phyloP scores from a whole-genome alignment of 345 rosid species.

The rapeseed (Brassica napus) region DNA sequence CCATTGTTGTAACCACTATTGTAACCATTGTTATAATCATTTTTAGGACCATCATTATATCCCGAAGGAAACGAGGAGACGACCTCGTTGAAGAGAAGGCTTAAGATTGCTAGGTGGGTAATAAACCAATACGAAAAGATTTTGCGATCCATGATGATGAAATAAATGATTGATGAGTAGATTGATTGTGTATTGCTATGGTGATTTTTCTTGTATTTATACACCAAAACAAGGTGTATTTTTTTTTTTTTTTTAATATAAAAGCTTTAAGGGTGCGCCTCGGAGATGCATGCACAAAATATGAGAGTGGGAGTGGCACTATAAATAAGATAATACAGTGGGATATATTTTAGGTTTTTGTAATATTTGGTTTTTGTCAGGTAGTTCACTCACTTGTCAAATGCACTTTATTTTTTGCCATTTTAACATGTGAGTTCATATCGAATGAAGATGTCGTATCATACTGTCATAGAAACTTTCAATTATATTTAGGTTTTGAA shows the following conservation, averaged over 20 bases:
- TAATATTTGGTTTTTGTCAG: slow-evolving; percentile 23
- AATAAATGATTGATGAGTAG: slow-evolving; percentile 7
- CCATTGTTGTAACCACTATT: slow-evolving; percentile 27
- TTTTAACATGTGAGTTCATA: slow-evolving; percentile 26
- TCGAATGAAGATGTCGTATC: slow-evolving; percentile 10
- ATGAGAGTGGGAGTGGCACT: slow-evolving; percentile 39
- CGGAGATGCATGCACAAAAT: slow-evolving; percentile 36
- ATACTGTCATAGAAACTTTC: slow-evolving; percentile 3
- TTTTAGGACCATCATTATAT: slow-evolving; percentile 18
- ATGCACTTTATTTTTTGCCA: neutral
- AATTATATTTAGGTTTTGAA: slow-evolving; percentile 14
- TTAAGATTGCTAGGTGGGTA: slow-evolving; percentile 25
- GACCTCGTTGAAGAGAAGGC: slow-evolving; percentile 9
- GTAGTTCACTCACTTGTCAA: slow-evolving; percentile 31
- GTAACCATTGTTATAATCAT: slow-evolving; percentile 6
- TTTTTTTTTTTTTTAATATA: neutral
- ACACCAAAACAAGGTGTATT: slow-evolving; percentile 17
- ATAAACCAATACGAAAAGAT: slow-evolving; percentile 2
- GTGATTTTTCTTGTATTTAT: slow-evolving; percentile 30
- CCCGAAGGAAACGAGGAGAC: slow-evolving; percentile 37
- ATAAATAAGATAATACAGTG: slow-evolving; percentile 26
- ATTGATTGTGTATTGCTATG: slow-evolving; percentile 25
- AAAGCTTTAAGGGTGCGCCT: slow-evolving; percentile 25
- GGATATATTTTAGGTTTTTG: slow-evolving; percentile 1
- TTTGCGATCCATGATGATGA: slow-evolving; percentile 27